phyloP scores from a whole-genome alignment of 441 rosid species.

The Adansonia gregorii region DNA sequence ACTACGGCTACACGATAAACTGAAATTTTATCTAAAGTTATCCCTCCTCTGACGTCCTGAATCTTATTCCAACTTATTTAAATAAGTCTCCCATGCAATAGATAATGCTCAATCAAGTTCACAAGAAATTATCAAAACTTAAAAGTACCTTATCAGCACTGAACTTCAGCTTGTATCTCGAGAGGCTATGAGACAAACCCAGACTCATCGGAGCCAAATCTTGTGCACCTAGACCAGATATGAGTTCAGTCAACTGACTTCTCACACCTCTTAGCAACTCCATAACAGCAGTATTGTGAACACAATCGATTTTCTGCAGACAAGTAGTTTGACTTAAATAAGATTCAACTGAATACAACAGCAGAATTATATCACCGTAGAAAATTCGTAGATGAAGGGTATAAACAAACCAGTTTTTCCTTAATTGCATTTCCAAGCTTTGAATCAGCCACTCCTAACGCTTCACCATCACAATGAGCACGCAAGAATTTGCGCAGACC shows the following conservation, averaged over 20 bases:
- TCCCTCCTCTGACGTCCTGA: background rate
- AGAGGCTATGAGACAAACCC: slow-evolving; percentile 91
- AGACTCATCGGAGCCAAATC: slow-evolving; percentile 95
- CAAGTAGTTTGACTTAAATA: slow-evolving; percentile 25
- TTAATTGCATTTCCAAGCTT: slow-evolving; percentile 94
- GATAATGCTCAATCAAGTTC: background rate
- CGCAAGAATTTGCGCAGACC: slow-evolving; percentile 73
- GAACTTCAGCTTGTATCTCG: slow-evolving; percentile 86
- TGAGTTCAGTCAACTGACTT: slow-evolving; percentile 84
- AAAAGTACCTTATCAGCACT: slow-evolving; percentile 84
- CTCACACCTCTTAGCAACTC: slow-evolving; percentile 92
- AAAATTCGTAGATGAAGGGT: background rate
- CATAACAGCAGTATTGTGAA: slow-evolving; percentile 88
- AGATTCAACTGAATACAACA: background rate
- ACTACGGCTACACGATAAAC: background rate
- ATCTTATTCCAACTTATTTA: background rate
- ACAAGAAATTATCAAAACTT: background rate
- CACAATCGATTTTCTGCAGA: slow-evolving; percentile 84
- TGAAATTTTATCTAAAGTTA: background rate
- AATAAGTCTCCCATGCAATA: background rate
- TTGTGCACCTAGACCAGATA: slow-evolving; percentile 76
- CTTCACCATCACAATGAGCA: slow-evolving; percentile 71
- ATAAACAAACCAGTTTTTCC: slow-evolving; percentile 70
- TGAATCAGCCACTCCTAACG: slow-evolving; percentile 79
- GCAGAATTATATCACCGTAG: background rate